Percentiles rank a stretch among this genome's conserved stretches.
Evolutionary conservation across 1,139 yeast genomes (phyloP).

Genomic region (Pneumocystis canis): DNA sequence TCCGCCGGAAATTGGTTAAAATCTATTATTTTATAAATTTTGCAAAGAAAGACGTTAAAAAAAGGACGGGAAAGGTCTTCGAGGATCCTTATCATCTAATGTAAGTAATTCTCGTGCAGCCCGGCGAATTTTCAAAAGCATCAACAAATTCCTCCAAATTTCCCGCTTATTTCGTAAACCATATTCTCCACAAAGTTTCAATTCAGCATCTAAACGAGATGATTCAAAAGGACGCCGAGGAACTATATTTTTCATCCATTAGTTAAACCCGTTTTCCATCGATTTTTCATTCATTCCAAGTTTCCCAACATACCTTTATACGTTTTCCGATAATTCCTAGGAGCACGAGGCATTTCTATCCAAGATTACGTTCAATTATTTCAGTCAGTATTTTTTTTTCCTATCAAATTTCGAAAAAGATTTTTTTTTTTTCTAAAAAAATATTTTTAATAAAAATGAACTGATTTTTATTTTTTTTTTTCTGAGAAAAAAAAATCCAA

Average conservation of each 20-base stretch:
- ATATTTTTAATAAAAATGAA: too few relatives aligned
- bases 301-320: background rate
- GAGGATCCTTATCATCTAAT: slow-evolving; percentile 99
- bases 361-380: background rate
- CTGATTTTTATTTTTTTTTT: too few relatives aligned
- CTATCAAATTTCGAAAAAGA: too few relatives aligned
- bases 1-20: too few relatives aligned
- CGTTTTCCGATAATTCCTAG: background rate
- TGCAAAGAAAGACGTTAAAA: too few relatives aligned
- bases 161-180: slow-evolving; percentile 99
- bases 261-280: background rate
- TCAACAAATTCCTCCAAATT: slow-evolving; percentile 97
- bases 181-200: slow-evolving; percentile 98
- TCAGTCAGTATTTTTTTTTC: too few relatives aligned
- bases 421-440: too few relatives aligned
- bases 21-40: too few relatives aligned
- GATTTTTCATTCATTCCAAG: too few relatives aligned
- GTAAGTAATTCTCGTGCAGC: slow-evolving; percentile 99
- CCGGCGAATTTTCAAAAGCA: slow-evolving; percentile 97
- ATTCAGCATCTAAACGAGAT: slow-evolving; percentile 58
- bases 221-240: slow-evolving; percentile 15
- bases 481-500: too few relatives aligned
- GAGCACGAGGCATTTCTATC: background rate
- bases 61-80: slow-evolving; percentile 98
- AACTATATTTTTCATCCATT: slow-evolving; percentile 10